phyloP scores from a whole-genome alignment of 2,329 filamentous ascomycete genomes.

The Ciborinia camelliae region DNA sequence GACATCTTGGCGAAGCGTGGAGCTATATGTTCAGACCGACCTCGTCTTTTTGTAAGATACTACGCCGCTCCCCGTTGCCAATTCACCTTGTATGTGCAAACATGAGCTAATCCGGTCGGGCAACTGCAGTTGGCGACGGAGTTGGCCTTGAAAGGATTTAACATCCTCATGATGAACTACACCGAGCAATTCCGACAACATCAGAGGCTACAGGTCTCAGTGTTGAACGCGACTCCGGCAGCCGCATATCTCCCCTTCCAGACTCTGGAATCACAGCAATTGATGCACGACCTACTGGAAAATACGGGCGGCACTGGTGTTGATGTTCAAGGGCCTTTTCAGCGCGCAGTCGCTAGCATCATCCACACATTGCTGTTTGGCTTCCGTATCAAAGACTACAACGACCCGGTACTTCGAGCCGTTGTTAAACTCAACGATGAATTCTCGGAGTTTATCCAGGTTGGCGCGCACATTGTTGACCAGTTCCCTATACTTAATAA shows the following conservation, averaged over 20 bases:
- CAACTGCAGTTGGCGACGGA: conserved; percentile 6
- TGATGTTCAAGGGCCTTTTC: conserved; percentile 1
- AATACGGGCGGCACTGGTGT: background rate
- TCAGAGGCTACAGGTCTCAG: conserved; percentile 6
- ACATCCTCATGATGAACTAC: conserved; percentile 12
- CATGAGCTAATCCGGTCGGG: background rate
- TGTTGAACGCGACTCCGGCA: conserved; percentile 3
- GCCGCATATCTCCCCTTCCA: conserved; percentile 3
- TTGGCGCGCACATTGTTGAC: conserved; percentile 8
- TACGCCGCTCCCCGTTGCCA: background rate
- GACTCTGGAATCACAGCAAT: conserved; percentile 8
- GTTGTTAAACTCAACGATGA: conserved; percentile 9
- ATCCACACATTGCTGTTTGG: conserved; percentile 6
- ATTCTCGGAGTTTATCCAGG: conserved; percentile 7
- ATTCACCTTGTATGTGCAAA: background rate
- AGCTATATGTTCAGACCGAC: conserved; percentile 9
- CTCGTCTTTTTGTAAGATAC: conserved; percentile 15
- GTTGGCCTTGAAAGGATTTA: conserved; percentile 7
- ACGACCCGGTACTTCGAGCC: background rate
- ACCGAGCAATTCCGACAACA: conserved; percentile 9
- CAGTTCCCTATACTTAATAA: conserved; percentile 9
- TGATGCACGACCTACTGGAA: conserved; percentile 7
- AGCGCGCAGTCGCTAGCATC: conserved; percentile 5
- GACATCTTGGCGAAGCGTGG: conserved; percentile 7
- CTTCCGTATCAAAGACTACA: conserved; percentile 11